These are phyloP conservation scores for Acanthamoeba culbertsoni DNA, from an alignment of 208 protist species.

Conservation along the genomic window DNA sequence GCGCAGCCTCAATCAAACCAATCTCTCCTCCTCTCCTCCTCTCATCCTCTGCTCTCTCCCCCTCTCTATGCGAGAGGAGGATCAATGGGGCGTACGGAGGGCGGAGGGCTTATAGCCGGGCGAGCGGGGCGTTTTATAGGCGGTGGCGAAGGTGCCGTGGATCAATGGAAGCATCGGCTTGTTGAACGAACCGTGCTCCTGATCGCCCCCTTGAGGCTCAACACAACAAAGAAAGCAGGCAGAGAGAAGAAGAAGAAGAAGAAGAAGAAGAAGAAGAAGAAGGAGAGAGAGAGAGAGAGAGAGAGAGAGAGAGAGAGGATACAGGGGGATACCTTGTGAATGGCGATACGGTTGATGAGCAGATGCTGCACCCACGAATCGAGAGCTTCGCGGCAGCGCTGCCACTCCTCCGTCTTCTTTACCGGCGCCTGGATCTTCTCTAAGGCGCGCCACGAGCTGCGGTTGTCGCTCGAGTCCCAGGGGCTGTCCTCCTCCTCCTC, in stretches of 20 bases:
- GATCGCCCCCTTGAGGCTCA: not conserved
- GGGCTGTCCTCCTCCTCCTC: not conserved
- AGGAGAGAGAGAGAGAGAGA: not conserved
- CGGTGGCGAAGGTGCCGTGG: constrained; percentile 32
- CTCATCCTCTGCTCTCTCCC: not conserved
- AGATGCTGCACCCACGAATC: not conserved
- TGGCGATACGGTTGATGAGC: not conserved
- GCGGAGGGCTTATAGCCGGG: not conserved
- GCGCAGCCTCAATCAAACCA: not conserved
- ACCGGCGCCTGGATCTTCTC: not conserved
- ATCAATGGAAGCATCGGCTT: constrained; percentile 36
- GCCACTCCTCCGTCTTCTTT: not conserved
- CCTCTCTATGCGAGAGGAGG: not conserved
- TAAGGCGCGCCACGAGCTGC: not conserved
- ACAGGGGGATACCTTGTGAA: not conserved
- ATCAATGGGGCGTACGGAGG: not conserved
- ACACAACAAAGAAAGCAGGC: not conserved
- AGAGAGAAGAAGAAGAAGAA: not conserved
- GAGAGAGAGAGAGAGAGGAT: not conserved
- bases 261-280: not conserved
- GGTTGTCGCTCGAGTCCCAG: not conserved
- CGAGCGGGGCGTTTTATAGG: not conserved
- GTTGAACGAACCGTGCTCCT: constrained; percentile 18
- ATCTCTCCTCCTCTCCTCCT: not conserved
- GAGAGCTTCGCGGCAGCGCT: not conserved